These are phyloP conservation scores for Thozetella sp. DNA, from an alignment of 495 filamentous ascomycete genomes.

Conservation along the genomic window DNA sequence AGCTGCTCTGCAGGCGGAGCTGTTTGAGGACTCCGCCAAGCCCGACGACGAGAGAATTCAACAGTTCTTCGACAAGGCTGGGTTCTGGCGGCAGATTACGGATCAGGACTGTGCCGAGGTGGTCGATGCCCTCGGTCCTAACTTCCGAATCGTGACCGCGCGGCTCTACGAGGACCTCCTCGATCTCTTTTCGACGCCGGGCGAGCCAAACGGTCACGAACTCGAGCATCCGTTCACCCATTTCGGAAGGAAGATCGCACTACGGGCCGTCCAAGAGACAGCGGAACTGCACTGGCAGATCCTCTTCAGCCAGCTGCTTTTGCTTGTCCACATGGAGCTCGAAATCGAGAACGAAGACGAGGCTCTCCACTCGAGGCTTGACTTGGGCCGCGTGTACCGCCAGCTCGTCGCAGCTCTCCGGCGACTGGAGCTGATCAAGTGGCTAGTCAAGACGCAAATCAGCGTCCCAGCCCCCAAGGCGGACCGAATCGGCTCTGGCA, in stretches of 20 bases:
- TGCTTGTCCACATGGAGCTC: slow-evolving; percentile 79
- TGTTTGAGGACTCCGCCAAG: slow-evolving; percentile 67
- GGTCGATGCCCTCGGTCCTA: slow-evolving; percentile 56
- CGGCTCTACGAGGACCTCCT: slow-evolving; percentile 51
- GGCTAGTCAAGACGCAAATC: slow-evolving; percentile 69
- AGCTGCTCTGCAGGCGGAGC: slow-evolving; percentile 62
- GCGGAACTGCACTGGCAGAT: slow-evolving; percentile 67
- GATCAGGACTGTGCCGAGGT: slow-evolving; percentile 66
- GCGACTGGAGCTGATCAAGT: slow-evolving; percentile 76
- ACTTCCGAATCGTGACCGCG: slow-evolving; percentile 54
- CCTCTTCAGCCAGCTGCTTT: slow-evolving; percentile 78
- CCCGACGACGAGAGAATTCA: slow-evolving; percentile 72
- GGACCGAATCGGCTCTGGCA: slow-evolving; percentile 24
- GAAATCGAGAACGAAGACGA: slow-evolving; percentile 71
- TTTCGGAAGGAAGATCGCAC: slow-evolving; percentile 72
- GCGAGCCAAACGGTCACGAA: slow-evolving; percentile 36
- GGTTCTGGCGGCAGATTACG: slow-evolving; percentile 71
- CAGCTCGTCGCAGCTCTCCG: slow-evolving; percentile 67
- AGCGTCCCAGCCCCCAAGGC: slow-evolving; percentile 35
- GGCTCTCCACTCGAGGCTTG: slow-evolving; percentile 60
- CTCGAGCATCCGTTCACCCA: slow-evolving; percentile 53
- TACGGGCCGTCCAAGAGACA: slow-evolving; percentile 78
- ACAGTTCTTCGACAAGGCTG: slow-evolving; percentile 68
- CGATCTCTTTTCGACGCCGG: slow-evolving; percentile 35
- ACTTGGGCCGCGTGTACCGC: slow-evolving; percentile 67